Conservation (phyloP, 225 moss, liverwort and hornwort genomes). For the Polytrichum formosum region DNA sequence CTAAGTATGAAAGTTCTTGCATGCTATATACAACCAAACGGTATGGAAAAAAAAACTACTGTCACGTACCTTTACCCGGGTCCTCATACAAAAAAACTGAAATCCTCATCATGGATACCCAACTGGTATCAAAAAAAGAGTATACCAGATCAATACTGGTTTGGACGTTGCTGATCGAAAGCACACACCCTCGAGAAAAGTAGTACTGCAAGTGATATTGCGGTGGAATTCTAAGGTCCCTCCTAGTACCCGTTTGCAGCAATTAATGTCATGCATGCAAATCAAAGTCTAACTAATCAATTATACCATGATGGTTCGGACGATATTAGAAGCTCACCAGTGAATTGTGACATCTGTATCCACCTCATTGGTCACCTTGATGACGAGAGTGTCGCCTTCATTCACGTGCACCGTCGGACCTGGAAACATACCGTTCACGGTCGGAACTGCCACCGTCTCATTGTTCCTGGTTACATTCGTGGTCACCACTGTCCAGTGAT, state of each 20-base stretch:
- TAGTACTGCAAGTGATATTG: background rate
- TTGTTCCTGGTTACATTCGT: constrained; percentile 8
- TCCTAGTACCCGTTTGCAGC: background rate
- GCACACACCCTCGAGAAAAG: background rate
- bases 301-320: background rate
- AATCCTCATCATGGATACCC: no score
- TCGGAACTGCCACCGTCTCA: constrained; percentile 4
- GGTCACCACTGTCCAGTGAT: constrained; percentile 7
- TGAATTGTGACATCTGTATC: constrained; percentile 5
- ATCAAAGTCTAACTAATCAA: background rate
- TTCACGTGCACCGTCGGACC: constrained; percentile 27
- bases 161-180: no score
- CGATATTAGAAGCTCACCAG: constrained; percentile 5
- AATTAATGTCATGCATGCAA: background rate
- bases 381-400: constrained; percentile 21
- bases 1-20: no score
- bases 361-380: constrained; percentile 19
- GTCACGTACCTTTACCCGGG: no score
- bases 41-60: no score
- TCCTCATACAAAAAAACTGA: no score
- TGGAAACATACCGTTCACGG: constrained; percentile 32
- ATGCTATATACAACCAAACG: no score
- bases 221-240: background rate
- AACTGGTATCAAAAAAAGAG: no score
- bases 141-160: no score